Conservation (phyloP, 2,329 filamentous ascomycete species). For the Microthyrium microscopicum region DNA sequence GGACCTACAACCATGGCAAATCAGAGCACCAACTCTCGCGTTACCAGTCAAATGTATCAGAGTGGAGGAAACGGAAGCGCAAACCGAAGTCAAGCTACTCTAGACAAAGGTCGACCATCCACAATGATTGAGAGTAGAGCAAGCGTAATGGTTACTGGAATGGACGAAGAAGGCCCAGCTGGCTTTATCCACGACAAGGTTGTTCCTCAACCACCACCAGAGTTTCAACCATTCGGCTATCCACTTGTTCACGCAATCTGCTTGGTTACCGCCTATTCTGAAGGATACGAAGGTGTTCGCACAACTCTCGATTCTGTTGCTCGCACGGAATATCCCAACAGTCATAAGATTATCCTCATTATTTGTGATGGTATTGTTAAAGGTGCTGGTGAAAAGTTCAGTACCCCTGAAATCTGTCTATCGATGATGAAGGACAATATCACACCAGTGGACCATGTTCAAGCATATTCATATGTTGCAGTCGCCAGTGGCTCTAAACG, state of each 20-base stretch:
- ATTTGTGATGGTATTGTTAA: slow-evolving; percentile 98
- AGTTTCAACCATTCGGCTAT: slow-evolving; percentile 95
- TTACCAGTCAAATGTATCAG: slow-evolving; percentile 53
- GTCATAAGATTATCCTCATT: slow-evolving; percentile 90
- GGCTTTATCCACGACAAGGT: slow-evolving; percentile 96
- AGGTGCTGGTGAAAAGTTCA: slow-evolving; percentile 70
- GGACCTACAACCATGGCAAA: slow-evolving; percentile 87
- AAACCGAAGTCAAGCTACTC: slow-evolving; percentile 40
- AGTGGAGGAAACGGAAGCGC: no score
- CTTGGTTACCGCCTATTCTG: slow-evolving; percentile 90
- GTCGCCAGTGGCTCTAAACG: slow-evolving; percentile 91
- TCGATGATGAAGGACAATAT: slow-evolving; percentile 91
- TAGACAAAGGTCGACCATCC: slow-evolving; percentile 23
- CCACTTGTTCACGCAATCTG: slow-evolving; percentile 88
- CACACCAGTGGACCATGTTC: slow-evolving; percentile 62
- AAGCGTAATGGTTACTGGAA: slow-evolving; percentile 34
- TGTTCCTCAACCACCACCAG: slow-evolving; percentile 85
- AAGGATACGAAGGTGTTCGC: slow-evolving; percentile 80
- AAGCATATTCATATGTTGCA: slow-evolving; percentile 88
- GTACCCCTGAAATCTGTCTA: slow-evolving; percentile 79
- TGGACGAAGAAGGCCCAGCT: slow-evolving; percentile 62
- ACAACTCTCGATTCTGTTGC: slow-evolving; percentile 93
- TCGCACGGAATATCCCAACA: slow-evolving; percentile 97
- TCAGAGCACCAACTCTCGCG: slow-evolving; percentile 57
- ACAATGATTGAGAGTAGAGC: slow-evolving; percentile 28